Conservation (phyloP, 2,329 filamentous ascomycete genomes). For the Lachnellula cervina region DNA sequence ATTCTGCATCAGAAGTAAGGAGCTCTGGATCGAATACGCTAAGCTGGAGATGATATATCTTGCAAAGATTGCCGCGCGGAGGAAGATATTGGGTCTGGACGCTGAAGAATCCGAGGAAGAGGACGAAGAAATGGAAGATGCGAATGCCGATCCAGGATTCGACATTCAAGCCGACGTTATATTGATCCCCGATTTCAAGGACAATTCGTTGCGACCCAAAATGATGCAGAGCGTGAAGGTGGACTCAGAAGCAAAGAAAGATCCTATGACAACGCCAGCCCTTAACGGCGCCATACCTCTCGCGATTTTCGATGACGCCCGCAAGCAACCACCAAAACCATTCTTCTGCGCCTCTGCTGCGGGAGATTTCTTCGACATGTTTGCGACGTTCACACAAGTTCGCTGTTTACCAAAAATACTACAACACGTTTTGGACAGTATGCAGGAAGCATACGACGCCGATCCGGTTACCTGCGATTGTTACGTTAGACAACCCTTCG, state of each 20-base stretch:
- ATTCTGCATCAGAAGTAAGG: constrained; percentile 73
- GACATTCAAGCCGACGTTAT: constrained; percentile 44
- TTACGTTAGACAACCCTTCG: constrained; percentile 64
- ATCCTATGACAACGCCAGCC: constrained; percentile 61
- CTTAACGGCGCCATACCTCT: constrained; percentile 90
- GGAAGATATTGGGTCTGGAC: constrained; percentile 61
- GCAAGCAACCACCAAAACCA: constrained; percentile 63
- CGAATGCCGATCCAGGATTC: constrained; percentile 32
- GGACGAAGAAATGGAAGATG: constrained; percentile 42
- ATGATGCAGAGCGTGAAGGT: constrained; percentile 50
- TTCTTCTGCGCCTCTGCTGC: constrained; percentile 62
- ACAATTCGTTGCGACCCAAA: constrained; percentile 40
- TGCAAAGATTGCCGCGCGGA: constrained; percentile 70
- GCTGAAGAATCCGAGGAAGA: constrained; percentile 38
- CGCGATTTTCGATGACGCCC: constrained; percentile 83
- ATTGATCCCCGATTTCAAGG: constrained; percentile 49
- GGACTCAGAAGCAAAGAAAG: constrained; percentile 34
- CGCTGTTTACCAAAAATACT: constrained; percentile 62
- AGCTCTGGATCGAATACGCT: constrained; percentile 85
- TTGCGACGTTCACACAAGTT: constrained; percentile 63
- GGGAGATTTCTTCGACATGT: constrained; percentile 75
- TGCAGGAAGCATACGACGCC: constrained; percentile 56
- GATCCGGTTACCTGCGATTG: constrained; percentile 64
- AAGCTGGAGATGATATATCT: constrained; percentile 92
- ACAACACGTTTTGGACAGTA: constrained; percentile 64